phyloP scores from a whole-genome alignment of 2,329 filamentous ascomycete genomes.

The Arthrobotrys entomopaga region DNA sequence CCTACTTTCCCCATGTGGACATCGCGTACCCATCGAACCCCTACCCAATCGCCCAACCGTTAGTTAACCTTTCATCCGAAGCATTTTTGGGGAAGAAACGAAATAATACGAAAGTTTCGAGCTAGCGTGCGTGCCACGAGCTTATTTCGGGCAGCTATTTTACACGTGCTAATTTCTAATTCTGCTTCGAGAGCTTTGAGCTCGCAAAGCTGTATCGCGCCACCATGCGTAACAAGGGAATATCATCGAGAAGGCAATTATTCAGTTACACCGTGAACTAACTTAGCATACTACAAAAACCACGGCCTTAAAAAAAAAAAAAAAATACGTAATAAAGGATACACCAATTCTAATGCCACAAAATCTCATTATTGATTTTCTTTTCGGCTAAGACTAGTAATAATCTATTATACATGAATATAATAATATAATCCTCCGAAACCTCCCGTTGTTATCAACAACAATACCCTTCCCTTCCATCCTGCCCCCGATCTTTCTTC shows the following conservation, averaged over 20 bases:
- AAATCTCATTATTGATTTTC: conserved; percentile 8
- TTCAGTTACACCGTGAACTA: too few relatives aligned
- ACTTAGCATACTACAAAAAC: too few relatives aligned
- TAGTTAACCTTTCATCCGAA: conserved; percentile 6
- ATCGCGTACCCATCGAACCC: background rate
- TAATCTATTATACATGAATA: conserved; percentile 55
- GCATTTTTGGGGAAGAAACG: background rate
- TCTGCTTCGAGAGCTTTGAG: too few relatives aligned
- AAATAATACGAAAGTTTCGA: conserved; percentile 8
- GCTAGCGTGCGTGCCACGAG: background rate
- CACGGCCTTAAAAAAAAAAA: too few relatives aligned
- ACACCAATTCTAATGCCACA: too few relatives aligned
- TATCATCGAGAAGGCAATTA: too few relatives aligned
- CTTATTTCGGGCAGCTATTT: background rate
- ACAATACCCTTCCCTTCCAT: conserved; percentile 3
- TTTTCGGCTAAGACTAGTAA: conserved; percentile 10
- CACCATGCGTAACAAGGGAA: too few relatives aligned
- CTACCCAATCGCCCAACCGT: too few relatives aligned
- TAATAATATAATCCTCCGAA: conserved; percentile 5
- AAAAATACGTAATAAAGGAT: too few relatives aligned
- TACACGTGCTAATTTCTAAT: too few relatives aligned
- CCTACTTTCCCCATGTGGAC: background rate
- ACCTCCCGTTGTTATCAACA: too few relatives aligned
- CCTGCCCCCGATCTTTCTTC: background rate
- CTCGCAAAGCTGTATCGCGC: too few relatives aligned